These are phyloP conservation scores for Plantago elongata DNA, from an alignment of 257 asterid species.

Conservation along the genomic window DNA sequence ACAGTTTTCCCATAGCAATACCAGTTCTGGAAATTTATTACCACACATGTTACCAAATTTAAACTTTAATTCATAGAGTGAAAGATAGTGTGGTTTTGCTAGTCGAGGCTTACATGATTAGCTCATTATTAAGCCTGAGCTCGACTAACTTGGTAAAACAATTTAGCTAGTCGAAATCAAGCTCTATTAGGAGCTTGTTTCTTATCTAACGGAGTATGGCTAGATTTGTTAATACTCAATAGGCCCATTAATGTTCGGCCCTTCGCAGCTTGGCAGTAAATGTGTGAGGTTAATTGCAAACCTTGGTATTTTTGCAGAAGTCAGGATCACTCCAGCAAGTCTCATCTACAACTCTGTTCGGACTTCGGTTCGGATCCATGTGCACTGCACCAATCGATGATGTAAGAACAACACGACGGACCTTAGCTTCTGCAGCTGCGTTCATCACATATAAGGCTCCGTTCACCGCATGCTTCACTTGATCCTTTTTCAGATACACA, in stretches of 20 bases:
- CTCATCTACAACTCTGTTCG: constrained; percentile 69
- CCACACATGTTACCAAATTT: no score
- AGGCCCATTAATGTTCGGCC: no score
- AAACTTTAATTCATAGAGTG: no score
- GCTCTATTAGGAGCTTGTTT: no score
- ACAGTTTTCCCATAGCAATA: constrained; percentile 88
- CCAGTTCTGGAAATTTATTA: constrained; percentile 52
- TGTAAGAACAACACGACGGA: constrained; percentile 76
- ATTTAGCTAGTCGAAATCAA: no score
- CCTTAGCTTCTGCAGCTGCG: constrained; percentile 76
- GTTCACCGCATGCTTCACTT: constrained; percentile 92
- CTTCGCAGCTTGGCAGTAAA: no score
- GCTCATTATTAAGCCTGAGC: no score
- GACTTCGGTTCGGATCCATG: constrained; percentile 77
- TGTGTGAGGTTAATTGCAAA: background rate
- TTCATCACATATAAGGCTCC: constrained; percentile 71
- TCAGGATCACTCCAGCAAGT: constrained; percentile 95
- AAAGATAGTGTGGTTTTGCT: no score
- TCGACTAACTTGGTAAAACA: no score
- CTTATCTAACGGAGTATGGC: no score
- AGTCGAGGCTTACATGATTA: no score
- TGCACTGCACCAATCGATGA: constrained; percentile 85
- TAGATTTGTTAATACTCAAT: no score
- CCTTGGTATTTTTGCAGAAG: constrained; percentile 91
- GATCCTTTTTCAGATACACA: constrained; percentile 43